phyloP scores from a whole-genome alignment of 2,329 filamentous ascomycete genomes.

The Colletotrichum lini region DNA sequence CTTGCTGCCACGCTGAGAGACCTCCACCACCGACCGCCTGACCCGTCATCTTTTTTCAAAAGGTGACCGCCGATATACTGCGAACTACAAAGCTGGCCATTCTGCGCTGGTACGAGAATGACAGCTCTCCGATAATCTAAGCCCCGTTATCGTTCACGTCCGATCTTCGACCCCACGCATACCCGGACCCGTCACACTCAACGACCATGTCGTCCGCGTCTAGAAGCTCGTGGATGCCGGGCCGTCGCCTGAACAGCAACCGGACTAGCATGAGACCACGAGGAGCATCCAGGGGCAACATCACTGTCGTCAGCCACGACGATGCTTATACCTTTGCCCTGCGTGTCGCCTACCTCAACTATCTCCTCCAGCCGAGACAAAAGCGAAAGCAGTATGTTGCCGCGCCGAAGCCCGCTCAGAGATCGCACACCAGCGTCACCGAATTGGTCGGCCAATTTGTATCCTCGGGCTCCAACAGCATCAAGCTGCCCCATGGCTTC shows the following conservation, averaged over 20 bases:
- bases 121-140: conserved; percentile 35
- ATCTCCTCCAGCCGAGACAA: conserved; percentile 91
- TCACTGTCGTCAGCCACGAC: conserved; percentile 71
- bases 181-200: conserved; percentile 47
- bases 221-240: conserved; percentile 61
- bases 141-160: conserved; percentile 26
- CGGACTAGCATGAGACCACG: conserved; percentile 58
- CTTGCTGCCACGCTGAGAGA: neutral
- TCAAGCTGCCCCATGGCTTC: conserved; percentile 73
- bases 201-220: conserved; percentile 66
- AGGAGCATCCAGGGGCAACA: conserved; percentile 59
- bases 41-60: conserved; percentile 10
- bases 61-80: neutral
- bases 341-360: conserved; percentile 90
- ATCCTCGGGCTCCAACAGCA: conserved; percentile 61
- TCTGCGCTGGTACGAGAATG: conserved; percentile 41
- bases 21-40: neutral
- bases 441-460: conserved; percentile 92
- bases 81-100: conserved; percentile 27
- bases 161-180: conserved; percentile 31
- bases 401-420: conserved; percentile 72
- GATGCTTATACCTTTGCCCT: conserved; percentile 94
- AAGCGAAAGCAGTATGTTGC: conserved; percentile 91
- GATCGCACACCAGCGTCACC: conserved; percentile 80
- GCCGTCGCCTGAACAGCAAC: conserved; percentile 62